Percentiles rank a stretch among this genome's conserved stretches.
Conservation (phyloP, 441 rosid species). For the Populus hybrid region DNA sequence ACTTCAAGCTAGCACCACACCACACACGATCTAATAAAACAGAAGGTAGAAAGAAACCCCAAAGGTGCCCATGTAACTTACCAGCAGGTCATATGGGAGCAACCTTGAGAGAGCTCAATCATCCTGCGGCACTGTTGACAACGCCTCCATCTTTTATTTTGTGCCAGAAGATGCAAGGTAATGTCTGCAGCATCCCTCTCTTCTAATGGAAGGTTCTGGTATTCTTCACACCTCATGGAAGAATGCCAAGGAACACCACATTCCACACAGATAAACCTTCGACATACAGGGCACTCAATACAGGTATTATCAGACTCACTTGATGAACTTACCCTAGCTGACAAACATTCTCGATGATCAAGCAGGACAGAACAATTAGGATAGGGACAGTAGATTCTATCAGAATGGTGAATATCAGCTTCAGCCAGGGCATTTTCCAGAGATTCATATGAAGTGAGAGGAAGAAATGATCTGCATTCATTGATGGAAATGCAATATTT, state of each 20-base stretch:
- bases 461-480: slow-evolving; percentile 75
- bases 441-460: slow-evolving; percentile 53
- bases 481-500: slow-evolving; percentile 54
- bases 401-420: slow-evolving; percentile 48
- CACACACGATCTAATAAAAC: neutral
- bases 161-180: slow-evolving; percentile 77
- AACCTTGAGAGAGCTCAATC: slow-evolving; percentile 90
- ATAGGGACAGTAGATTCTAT: slow-evolving; percentile 84
- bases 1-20: neutral
- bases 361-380: slow-evolving; percentile 78
- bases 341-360: slow-evolving; percentile 65
- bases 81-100: slow-evolving; percentile 96
- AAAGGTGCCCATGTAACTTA: slow-evolving; percentile 28
- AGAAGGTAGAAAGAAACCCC: neutral
- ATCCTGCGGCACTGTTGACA: slow-evolving; percentile 92
- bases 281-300: slow-evolving; percentile 82
- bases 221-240: slow-evolving; percentile 82
- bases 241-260: slow-evolving; percentile 96
- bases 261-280: slow-evolving; percentile 75
- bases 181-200: slow-evolving; percentile 80
- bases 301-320: slow-evolving; percentile 67
- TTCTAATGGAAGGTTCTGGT: slow-evolving; percentile 71
- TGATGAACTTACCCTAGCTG: slow-evolving; percentile 75
- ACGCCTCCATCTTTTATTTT: slow-evolving; percentile 84
- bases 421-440: slow-evolving; percentile 62